Evolutionary conservation across 805 yeast genomes (phyloP), one percentile per base, ranked within the genome.

Genomic region (Pichia thaimueangensis): DNA sequence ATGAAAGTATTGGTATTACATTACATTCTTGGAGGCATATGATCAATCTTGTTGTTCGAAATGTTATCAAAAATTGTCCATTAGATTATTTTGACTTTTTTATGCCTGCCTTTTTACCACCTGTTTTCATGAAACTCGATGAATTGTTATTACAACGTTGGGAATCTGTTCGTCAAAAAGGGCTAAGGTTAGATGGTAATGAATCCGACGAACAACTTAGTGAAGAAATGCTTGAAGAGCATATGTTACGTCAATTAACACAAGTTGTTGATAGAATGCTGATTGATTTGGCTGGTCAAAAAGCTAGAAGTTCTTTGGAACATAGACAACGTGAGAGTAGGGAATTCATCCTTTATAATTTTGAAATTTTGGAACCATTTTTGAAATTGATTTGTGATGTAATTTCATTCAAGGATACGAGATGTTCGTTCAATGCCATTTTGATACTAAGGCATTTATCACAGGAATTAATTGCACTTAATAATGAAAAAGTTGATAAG

Each of bases 181-280:
- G 83, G 3, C 55, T 76, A 30, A 78, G 75, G 49, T 61, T 73
- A 30, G 77, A 73, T 51, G 80, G 80, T 0, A 60, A 60, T 34
- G 67, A 63, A 42, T 82, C 79, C 47, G 95, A 88, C 53, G 89
- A 80, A 40, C 86, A 87, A 20, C 70, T 91, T 55, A 82, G 93
- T n/a, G 96, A 89, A 52, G 98, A 93, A 58, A 93, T 93, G 94
- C 82, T 93, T 85, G 97, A 91, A 52, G 98, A 93, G 59, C 96
- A 91, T 61, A 74, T 91, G 69, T 67, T 91, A 46, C 71, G 98
- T 52, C 97, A 93, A 59, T 73, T 93, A 30, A 89, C 97, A 0
- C 95, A 95, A 2, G 89, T 94, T 4, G 86, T 86, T 10, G 96
- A 83, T 41, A 70, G 97, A 45, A 71, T 89, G 56, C 63, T 93